A percentile compares a stretch with the other conserved stretches of the same genome.
These are phyloP conservation scores for Phytopythium aichiense DNA, from an alignment of 352 stramenopile species.

Conservation along the genomic window DNA sequence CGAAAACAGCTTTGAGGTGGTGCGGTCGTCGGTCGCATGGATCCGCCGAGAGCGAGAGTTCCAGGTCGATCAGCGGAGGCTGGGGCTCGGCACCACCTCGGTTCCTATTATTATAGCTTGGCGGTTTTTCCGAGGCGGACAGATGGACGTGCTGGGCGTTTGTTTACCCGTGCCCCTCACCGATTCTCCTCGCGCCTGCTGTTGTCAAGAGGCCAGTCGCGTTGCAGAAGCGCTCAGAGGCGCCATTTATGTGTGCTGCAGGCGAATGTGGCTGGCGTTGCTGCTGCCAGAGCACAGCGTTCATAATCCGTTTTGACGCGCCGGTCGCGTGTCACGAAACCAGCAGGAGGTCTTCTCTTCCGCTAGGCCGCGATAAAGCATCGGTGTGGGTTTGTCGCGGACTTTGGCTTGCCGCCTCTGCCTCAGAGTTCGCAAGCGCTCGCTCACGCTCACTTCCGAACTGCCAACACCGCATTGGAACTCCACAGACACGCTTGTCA, in stretches of 20 bases:
- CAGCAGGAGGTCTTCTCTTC: slow-evolving; percentile 5
- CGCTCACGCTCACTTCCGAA: neutral
- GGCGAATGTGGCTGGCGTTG: neutral
- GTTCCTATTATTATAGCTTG: neutral
- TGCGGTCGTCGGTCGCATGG: neutral
- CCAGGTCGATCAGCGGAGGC: slow-evolving; percentile 1
- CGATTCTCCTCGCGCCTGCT: neutral
- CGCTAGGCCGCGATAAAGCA: neutral
- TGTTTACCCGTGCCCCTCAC: neutral
- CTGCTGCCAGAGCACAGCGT: no score
- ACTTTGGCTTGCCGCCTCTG: neutral
- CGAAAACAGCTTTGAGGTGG: neutral
- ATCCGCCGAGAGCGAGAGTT: neutral
- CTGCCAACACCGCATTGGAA: neutral
- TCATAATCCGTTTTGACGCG: neutral
- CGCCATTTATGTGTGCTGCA: neutral
- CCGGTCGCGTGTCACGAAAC: slow-evolving; percentile 1
- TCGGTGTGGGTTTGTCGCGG: neutral
- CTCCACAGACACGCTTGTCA: neutral
- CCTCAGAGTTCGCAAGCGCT: neutral
- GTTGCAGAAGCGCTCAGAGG: neutral
- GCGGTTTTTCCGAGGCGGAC: neutral
- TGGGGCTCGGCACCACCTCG: neutral
- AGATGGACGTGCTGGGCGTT: neutral
- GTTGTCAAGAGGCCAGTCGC: neutral